Conservation (phyloP, 2,329 filamentous ascomycete species). For the Dothideomycetidae sp. region DNA sequence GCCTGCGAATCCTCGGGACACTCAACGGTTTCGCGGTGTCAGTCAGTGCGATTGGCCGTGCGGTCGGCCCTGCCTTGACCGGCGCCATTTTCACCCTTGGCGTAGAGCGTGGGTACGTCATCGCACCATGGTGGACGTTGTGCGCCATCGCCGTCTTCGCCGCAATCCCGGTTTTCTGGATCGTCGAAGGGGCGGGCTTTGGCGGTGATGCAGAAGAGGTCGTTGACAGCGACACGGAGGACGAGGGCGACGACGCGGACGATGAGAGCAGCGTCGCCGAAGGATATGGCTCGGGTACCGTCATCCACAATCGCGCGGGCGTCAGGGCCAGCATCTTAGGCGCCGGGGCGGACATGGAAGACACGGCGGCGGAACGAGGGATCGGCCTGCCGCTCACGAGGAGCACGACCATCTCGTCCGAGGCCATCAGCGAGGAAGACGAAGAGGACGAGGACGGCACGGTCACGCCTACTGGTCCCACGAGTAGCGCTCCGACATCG, state of each 20-base stretch:
- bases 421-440: slow-evolving; percentile 14
- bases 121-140: slow-evolving; percentile 73
- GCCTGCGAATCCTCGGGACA: slow-evolving; percentile 65
- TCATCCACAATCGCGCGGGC: slow-evolving; percentile 12
- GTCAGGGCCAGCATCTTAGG: slow-evolving; percentile 1
- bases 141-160: slow-evolving; percentile 48
- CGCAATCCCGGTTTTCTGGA: slow-evolving; percentile 56
- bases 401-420: slow-evolving; percentile 19
- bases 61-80: slow-evolving; percentile 58
- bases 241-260: slow-evolving; percentile 15
- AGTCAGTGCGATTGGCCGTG: slow-evolving; percentile 65
- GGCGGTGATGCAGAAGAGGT: slow-evolving; percentile 25
- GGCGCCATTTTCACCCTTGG: slow-evolving; percentile 65
- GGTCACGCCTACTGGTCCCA: slow-evolving; percentile 7
- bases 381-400: slow-evolving; percentile 27
- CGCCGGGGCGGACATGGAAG: background rate
- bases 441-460: slow-evolving; percentile 13
- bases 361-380: slow-evolving; percentile 22
- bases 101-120: slow-evolving; percentile 58
- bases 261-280: slow-evolving; percentile 12
- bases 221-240: slow-evolving; percentile 24
- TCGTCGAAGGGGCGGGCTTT: slow-evolving; percentile 61
- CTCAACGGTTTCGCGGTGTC: slow-evolving; percentile 83
- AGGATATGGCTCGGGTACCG: slow-evolving; percentile 13
- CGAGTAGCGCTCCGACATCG: slow-evolving; percentile 8